Percentiles rank a stretch among this genome's conserved stretches.
These are phyloP conservation scores for Adansonia gregorii DNA, from an alignment of 441 rosid species.

Conservation along the genomic window DNA sequence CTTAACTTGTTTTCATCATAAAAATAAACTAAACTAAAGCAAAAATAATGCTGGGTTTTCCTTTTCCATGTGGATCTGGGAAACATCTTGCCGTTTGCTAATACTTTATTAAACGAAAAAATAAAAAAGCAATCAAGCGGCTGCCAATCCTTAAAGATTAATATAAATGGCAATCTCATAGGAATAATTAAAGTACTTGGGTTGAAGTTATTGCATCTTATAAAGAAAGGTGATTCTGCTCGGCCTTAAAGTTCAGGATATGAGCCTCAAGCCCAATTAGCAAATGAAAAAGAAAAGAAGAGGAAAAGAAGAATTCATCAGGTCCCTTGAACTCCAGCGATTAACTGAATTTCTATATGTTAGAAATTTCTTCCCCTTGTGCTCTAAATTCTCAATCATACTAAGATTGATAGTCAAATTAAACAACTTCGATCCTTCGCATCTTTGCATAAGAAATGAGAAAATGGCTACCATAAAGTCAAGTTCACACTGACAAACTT, in stretches of 20 bases:
- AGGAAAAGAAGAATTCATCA: background rate
- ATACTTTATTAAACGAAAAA: background rate
- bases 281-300: too few species aligned
- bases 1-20: conserved; percentile 14
- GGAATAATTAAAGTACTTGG: too few species aligned
- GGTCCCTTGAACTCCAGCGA: background rate
- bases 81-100: conserved; percentile 1
- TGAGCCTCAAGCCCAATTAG: background rate
- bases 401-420: background rate
- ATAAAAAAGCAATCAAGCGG: background rate
- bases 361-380: too few species aligned
- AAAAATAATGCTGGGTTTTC: conserved; percentile 2
- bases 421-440: background rate
- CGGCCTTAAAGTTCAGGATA: background rate
- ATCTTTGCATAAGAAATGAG: background rate
- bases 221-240: background rate
- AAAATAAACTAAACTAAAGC: conserved; percentile 1
- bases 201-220: background rate
- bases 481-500: background rate
- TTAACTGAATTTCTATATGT: background rate
- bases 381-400: background rate
- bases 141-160: background rate
- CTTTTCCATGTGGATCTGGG: background rate
- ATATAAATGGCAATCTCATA: background rate
- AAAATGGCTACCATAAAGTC: background rate